These are phyloP conservation scores for Clavispora fructus DNA, from an alignment of 805 yeast genomes.

Conservation along the genomic window DNA sequence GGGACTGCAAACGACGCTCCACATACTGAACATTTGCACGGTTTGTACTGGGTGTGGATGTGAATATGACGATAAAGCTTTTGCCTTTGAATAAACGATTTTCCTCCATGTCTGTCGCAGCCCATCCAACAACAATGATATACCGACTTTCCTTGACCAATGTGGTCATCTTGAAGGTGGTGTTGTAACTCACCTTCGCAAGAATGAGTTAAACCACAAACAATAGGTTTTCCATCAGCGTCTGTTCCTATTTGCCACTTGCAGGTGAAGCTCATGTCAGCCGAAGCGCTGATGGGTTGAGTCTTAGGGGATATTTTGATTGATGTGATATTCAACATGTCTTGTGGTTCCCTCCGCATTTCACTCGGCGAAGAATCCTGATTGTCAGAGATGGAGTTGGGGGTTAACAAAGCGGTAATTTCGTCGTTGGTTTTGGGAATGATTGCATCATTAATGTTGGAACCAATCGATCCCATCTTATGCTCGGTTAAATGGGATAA, in stretches of 20 bases:
- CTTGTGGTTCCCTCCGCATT: background rate
- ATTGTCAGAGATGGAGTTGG: slow-evolving; percentile 1
- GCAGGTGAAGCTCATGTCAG: slow-evolving; percentile 39
- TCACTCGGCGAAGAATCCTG: background rate
- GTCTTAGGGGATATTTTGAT: slow-evolving; percentile 28
- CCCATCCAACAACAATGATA: slow-evolving; percentile 76
- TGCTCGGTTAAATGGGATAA: slow-evolving; percentile 48
- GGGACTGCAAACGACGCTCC: slow-evolving; percentile 70
- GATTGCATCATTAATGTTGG: background rate
- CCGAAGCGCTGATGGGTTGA: background rate
- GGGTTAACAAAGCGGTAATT: slow-evolving; percentile 1
- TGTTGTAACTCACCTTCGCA: slow-evolving; percentile 59
- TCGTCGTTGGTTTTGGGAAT: background rate
- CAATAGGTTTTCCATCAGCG: slow-evolving; percentile 22
- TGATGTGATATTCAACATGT: slow-evolving; percentile 26
- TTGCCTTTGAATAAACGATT: slow-evolving; percentile 75
- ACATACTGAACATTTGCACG: slow-evolving; percentile 69
- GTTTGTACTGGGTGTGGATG: slow-evolving; percentile 81
- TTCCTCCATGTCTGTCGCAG: slow-evolving; percentile 57
- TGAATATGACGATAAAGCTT: slow-evolving; percentile 82
- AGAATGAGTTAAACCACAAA: slow-evolving; percentile 49
- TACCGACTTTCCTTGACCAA: slow-evolving; percentile 65
- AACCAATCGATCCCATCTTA: slow-evolving; percentile 7
- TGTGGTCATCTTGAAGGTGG: slow-evolving; percentile 65
- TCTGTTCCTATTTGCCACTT: slow-evolving; percentile 35